Evolutionary conservation across 441 rosid genomes (phyloP), one percentile per base, ranked within the genome.

Genomic region (Melastoma candidum): DNA sequence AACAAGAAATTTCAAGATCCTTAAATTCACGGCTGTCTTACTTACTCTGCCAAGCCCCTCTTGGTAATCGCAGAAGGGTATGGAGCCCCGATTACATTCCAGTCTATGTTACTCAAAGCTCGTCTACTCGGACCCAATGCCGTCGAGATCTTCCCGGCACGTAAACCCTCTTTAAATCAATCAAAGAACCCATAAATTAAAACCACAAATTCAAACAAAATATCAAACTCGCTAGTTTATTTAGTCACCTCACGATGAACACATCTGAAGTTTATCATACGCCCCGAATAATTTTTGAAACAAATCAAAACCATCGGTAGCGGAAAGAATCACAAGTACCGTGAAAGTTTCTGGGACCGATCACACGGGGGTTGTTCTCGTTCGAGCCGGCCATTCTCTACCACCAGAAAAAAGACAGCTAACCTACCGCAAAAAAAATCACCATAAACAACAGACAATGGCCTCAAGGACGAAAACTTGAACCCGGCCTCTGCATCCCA

Each of bases 311-410:
- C 41, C 8, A 32, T 4, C 41, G 7, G 41, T 8, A 8, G 41
- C 8, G 41, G 41, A 32, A 32, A 32, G 41, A 32, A 8, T 32
- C 41, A 32, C 6, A 8, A 4, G 12, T 46, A 77, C 93, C 85
- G 62, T 75, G 87, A 51, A 66, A 44, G 60, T 66, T 72, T 12
- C 60, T 64, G 46, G 79, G 63, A 57, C 86, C 83, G 50, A 81
- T 70, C 58, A 84, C 72, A 45, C 74, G 83, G n/a, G 72, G 70
- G 48, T 83, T 77, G 70, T 94, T 89, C 73, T 86, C 96, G 57
- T 85, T 80, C 27, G 93, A 76, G 74, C 71, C 75, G 46, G 66
- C 78, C 95, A 81, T 88, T 56, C 48, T 11, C 32, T 26, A 25
- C 70, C 68, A 61, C 48, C 70, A 62, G 54, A 59, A 77, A 39